phyloP scores from a whole-genome alignment of 202 grass and related monocot genomes.

The Carex arenaria region DNA sequence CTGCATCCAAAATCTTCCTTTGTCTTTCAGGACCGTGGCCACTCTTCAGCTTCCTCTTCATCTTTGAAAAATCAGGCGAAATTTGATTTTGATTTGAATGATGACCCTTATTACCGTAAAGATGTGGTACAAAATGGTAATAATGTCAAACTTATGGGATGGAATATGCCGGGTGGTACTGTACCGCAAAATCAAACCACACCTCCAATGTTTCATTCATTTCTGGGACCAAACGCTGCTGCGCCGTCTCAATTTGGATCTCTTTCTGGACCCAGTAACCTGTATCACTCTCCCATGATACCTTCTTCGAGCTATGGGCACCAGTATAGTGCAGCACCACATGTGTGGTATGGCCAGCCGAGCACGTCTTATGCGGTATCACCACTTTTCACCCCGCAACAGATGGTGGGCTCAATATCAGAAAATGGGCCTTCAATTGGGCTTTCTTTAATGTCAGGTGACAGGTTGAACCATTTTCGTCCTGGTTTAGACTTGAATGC shows the following conservation, averaged over 20 bases:
- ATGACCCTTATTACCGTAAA: slow-evolving; percentile 18
- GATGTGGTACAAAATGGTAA: not conserved
- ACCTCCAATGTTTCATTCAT: slow-evolving; percentile 25
- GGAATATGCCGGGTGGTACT: not conserved
- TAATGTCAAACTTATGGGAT: slow-evolving; percentile 14
- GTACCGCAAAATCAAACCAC: not conserved
- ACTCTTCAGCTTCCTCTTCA: slow-evolving; percentile 35
- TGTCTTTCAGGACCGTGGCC: slow-evolving; percentile 21
- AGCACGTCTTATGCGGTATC: slow-evolving; percentile 25
- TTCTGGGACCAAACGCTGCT: slow-evolving; percentile 19
- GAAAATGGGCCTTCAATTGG: slow-evolving; percentile 13
- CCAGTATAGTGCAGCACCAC: not conserved
- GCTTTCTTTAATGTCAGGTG: slow-evolving; percentile 11
- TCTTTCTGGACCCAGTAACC: slow-evolving; percentile 3
- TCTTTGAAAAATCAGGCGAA: slow-evolving; percentile 25
- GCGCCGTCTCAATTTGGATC: not conserved
- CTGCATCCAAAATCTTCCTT: slow-evolving; percentile 1
- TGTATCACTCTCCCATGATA: slow-evolving; percentile 12
- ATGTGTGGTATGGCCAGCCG: slow-evolving; percentile 16
- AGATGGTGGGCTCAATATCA: slow-evolving; percentile 22
- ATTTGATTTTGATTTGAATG: slow-evolving; percentile 46
- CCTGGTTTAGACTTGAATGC: slow-evolving; percentile 36
- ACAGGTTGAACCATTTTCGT: not conserved
- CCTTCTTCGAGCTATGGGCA: slow-evolving; percentile 8
- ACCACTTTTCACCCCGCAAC: slow-evolving; percentile 20